These are phyloP conservation scores for Phlyctochytrium planicorne DNA, from an alignment of 192 early-diverging fungal species.

Conservation along the genomic window DNA sequence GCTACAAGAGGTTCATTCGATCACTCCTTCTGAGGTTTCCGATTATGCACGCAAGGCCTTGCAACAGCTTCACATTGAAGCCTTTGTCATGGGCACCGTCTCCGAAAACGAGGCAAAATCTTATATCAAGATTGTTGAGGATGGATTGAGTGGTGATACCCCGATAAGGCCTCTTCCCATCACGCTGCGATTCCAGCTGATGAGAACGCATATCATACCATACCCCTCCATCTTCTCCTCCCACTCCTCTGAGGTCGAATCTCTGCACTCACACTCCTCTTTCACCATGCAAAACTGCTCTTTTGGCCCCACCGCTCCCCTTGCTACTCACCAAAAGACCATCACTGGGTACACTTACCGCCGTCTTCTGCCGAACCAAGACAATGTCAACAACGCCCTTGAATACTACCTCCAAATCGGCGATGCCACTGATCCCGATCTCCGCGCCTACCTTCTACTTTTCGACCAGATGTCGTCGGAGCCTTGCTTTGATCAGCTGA, in stretches of 20 bases:
- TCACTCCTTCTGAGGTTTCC: slow-evolving; percentile 75
- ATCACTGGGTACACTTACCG: slow-evolving; percentile 14
- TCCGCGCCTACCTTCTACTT: slow-evolving; percentile 72
- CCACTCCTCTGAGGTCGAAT: neutral
- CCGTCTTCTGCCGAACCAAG: slow-evolving; percentile 61
- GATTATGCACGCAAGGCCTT: slow-evolving; percentile 71
- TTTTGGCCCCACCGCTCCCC: neutral
- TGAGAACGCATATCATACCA: slow-evolving; percentile 57
- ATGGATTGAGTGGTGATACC: slow-evolving; percentile 39
- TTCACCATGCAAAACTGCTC: neutral
- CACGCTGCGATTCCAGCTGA: slow-evolving; percentile 49
- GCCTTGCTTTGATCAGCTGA: slow-evolving; percentile 88
- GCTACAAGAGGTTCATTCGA: slow-evolving; percentile 62
- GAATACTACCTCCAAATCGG: slow-evolving; percentile 86
- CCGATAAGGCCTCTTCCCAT: slow-evolving; percentile 54
- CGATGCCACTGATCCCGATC: slow-evolving; percentile 54
- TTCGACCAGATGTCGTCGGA: slow-evolving; percentile 81
- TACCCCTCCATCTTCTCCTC: neutral
- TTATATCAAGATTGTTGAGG: slow-evolving; percentile 57
- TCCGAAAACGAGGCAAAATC: slow-evolving; percentile 58
- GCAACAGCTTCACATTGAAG: slow-evolving; percentile 68
- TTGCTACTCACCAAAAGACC: neutral
- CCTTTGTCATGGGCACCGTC: slow-evolving; percentile 83
- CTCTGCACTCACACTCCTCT: neutral
- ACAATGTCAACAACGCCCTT: slow-evolving; percentile 87